Percentiles rank a stretch among this genome's conserved stretches.
phyloP scores from a whole-genome alignment of 2,329 filamentous ascomycete genomes.

The Cordyceps sp. region DNA sequence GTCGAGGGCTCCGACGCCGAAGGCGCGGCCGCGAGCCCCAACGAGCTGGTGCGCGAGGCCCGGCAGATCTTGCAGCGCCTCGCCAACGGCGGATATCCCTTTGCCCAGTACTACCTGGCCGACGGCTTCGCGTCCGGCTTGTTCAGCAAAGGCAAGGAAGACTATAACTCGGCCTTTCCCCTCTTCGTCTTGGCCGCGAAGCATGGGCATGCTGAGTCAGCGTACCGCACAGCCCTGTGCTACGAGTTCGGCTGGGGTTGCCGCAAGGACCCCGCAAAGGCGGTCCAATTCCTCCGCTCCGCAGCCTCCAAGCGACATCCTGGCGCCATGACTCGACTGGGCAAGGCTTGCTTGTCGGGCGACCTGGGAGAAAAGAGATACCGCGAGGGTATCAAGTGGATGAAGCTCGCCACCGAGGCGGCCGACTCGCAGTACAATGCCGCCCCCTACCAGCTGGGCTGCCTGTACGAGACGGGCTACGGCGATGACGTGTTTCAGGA shows the following conservation, averaged over 20 bases:
- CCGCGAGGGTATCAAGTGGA: slow-evolving; percentile 86
- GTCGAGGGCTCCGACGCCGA: slow-evolving; percentile 29
- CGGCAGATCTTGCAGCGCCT: slow-evolving; percentile 77
- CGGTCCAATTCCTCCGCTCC: slow-evolving; percentile 81
- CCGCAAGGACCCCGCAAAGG: slow-evolving; percentile 75
- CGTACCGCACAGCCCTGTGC: slow-evolving; percentile 81
- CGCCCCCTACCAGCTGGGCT: slow-evolving; percentile 78
- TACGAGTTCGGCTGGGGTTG: slow-evolving; percentile 98
- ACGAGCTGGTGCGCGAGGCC: slow-evolving; percentile 69
- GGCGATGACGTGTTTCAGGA: slow-evolving; percentile 91
- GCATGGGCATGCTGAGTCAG: slow-evolving; percentile 92
- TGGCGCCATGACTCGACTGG: slow-evolving; percentile 83
- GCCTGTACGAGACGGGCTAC: slow-evolving; percentile 82
- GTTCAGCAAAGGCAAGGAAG: slow-evolving; percentile 87
- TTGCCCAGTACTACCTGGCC: slow-evolving; percentile 93
- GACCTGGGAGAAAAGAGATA: slow-evolving; percentile 81
- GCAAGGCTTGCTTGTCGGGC: slow-evolving; percentile 75
- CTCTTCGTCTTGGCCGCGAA: slow-evolving; percentile 89
- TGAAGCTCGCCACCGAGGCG: slow-evolving; percentile 81
- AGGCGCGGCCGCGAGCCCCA: slow-evolving; percentile 31
- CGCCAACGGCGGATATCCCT: slow-evolving; percentile 78
- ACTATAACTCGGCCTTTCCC: slow-evolving; percentile 81
- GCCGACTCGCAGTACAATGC: slow-evolving; percentile 85
- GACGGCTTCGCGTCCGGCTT: slow-evolving; percentile 89
- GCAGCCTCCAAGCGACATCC: slow-evolving; percentile 90